phyloP scores from a whole-genome alignment of 106 monocot genomes.

The Dendrobium chrysotoxum region DNA sequence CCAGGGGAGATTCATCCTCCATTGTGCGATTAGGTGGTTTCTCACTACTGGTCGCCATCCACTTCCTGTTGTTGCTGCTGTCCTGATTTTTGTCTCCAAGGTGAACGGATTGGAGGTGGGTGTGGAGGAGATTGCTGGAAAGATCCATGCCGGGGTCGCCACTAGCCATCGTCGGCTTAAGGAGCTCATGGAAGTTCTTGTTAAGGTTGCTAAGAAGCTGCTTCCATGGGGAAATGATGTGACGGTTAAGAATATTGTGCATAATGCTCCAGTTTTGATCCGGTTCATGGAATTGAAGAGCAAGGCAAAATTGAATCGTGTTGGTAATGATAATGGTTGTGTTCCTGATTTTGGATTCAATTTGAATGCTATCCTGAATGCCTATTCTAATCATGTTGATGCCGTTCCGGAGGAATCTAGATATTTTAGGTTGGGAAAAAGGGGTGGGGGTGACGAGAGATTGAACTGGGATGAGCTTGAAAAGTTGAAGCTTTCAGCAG shows the following conservation, averaged over 20 bases:
- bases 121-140: conserved; percentile 49
- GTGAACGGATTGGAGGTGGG: conserved; percentile 26
- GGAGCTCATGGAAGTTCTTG: conserved; percentile 44
- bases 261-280: conserved; percentile 47
- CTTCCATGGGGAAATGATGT: conserved; percentile 75
- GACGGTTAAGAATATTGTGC: conserved; percentile 46
- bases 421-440: conserved; percentile 20
- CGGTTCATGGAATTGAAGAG: conserved; percentile 62
- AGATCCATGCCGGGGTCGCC: conserved; percentile 26
- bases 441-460: neutral
- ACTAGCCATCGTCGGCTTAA: conserved; percentile 40
- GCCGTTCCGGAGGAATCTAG: conserved; percentile 22
- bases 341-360: neutral
- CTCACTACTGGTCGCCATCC: conserved; percentile 73
- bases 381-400: neutral
- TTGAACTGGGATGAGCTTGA: conserved; percentile 12
- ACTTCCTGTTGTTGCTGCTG: conserved; percentile 57
- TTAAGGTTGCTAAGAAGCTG: conserved; percentile 38
- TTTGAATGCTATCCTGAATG: conserved; percentile 12
- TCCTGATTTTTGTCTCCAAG: conserved; percentile 34
- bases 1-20: conserved; percentile 53
- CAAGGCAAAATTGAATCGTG: conserved; percentile 10
- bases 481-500: conserved; percentile 30
- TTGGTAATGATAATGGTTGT: neutral
- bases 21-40: conserved; percentile 35